Evolutionary conservation across 2,329 filamentous ascomycete genomes (phyloP).

Genomic region (Trichophyton verrucosum): DNA sequence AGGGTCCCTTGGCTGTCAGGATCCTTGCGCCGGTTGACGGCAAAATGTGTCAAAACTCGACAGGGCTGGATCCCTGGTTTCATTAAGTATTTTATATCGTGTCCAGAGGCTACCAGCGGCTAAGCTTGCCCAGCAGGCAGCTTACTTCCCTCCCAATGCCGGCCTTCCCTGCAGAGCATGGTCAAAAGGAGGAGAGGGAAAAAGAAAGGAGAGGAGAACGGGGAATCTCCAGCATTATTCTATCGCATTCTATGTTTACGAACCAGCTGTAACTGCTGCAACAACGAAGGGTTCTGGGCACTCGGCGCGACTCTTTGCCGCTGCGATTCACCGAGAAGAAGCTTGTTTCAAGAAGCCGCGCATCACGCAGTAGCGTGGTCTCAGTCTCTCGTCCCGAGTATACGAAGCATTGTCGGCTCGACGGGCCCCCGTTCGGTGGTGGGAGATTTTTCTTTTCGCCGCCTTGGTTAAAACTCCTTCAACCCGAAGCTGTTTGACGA

Average conservation of each 20-base stretch:
- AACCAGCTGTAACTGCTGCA: background rate
- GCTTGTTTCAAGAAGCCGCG: slow-evolving; percentile 3
- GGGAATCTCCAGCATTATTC: background rate
- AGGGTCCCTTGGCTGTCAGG: background rate
- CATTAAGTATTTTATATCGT: background rate
- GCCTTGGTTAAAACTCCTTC: background rate
- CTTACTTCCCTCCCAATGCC: too few species aligned
- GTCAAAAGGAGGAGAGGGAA: too few species aligned
- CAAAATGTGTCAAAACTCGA: background rate
- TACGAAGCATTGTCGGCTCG: background rate
- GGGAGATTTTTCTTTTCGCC: background rate
- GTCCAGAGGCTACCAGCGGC: slow-evolving; percentile 1
- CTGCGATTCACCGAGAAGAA: slow-evolving; percentile 1
- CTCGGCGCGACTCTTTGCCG: background rate
- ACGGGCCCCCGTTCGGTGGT: background rate
- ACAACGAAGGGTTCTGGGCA: background rate
- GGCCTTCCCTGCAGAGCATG: background rate
- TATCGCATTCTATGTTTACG: background rate
- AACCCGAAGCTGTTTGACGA: background rate
- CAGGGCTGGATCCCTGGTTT: background rate
- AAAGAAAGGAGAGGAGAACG: background rate
- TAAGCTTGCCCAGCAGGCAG: background rate
- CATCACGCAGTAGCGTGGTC: background rate
- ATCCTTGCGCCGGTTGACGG: background rate
- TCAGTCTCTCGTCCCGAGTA: background rate